Evolutionary conservation across 1,284 basidiomycete species (phyloP).

Genomic region (Tilletia setariae): DNA sequence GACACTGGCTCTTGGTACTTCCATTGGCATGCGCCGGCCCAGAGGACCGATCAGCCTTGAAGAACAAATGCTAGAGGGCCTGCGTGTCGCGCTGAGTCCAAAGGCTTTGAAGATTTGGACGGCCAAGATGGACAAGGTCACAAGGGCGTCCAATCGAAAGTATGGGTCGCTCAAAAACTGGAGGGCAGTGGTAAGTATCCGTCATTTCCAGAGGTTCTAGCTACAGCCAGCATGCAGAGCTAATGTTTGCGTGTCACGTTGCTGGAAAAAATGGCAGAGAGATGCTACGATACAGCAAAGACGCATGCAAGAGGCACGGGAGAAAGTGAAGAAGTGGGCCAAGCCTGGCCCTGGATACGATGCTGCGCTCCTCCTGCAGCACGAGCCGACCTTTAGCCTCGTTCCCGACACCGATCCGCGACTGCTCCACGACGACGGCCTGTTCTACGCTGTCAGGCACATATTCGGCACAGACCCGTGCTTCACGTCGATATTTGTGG

Average conservation of each 20-base stretch:
- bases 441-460: background rate
- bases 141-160: background rate
- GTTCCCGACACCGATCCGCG: background rate
- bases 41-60: background rate
- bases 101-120: background rate
- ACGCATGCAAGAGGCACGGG: background rate
- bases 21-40: background rate
- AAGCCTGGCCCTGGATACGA: background rate
- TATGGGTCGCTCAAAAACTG: conserved; percentile 1
- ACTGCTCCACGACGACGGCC: background rate
- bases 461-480: background rate
- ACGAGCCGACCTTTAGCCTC: background rate
- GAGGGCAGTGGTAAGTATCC: background rate
- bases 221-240: background rate
- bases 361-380: background rate
- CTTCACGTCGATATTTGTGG: background rate
- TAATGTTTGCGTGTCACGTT: background rate
- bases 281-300: background rate
- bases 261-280: background rate
- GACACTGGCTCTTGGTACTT: too few relatives aligned
- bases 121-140: background rate
- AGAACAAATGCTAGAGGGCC: background rate
- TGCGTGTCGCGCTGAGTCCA: background rate
- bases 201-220: too few relatives aligned
- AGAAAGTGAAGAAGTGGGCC: background rate